A percentile compares a stretch with the other conserved stretches of the same genome.
phyloP scores from a whole-genome alignment of 129 eudicot species.

The Chrysanthemum makinoi region DNA sequence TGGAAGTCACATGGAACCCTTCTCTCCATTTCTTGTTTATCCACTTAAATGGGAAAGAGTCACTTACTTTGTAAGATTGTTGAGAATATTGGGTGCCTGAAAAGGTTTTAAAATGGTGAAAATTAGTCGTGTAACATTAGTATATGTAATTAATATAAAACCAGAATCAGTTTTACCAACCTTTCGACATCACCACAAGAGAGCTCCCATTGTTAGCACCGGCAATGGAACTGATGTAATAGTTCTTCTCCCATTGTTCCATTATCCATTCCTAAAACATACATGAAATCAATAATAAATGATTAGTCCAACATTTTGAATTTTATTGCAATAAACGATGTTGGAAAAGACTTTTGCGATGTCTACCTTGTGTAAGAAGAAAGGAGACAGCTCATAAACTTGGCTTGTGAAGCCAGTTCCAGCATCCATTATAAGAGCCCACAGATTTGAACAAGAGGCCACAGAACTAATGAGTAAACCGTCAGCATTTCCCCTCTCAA shows the following conservation, averaged over 20 bases:
- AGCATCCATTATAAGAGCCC: conserved; percentile 94
- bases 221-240: conserved; percentile 74
- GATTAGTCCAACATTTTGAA: background rate
- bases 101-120: background rate
- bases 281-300: background rate
- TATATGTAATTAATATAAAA: too few relatives aligned
- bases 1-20: conserved; percentile 84
- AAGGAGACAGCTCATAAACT: conserved; percentile 72
- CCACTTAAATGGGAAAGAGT: conserved; percentile 86
- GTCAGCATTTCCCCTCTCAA: conserved; percentile 73
- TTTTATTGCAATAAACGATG: background rate
- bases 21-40: conserved; percentile 87
- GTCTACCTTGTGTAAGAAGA: conserved; percentile 71
- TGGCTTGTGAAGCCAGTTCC: conserved; percentile 72
- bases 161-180: conserved; percentile 26
- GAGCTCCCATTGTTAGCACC: conserved; percentile 77
- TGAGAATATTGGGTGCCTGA: conserved; percentile 73
- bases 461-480: conserved; percentile 71
- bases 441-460: conserved; percentile 67
- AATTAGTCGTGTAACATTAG: background rate
- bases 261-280: conserved; percentile 79
- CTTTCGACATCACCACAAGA: conserved; percentile 92
- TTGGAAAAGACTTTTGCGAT: background rate
- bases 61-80: conserved; percentile 86
- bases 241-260: conserved; percentile 94